phyloP scores from a whole-genome alignment of 2,329 filamentous ascomycete species.

The Monilinia fructigena region DNA sequence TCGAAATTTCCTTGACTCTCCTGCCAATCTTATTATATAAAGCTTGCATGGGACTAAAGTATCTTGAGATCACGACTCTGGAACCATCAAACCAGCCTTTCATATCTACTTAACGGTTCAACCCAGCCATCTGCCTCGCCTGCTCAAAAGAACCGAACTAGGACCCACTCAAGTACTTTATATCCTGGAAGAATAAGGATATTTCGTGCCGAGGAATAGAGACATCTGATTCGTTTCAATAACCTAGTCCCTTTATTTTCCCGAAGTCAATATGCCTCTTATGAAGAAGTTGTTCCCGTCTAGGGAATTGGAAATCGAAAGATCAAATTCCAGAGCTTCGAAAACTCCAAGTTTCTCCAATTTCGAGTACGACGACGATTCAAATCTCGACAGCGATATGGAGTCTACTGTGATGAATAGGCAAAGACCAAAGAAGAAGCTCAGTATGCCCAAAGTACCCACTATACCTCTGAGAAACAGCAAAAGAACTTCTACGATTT shows the following conservation, averaged over 20 bases:
- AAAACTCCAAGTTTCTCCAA: conserved; percentile 29
- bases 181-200: conserved; percentile 21
- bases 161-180: conserved; percentile 20
- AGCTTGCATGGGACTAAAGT: conserved; percentile 19
- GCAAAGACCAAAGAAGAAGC: conserved; percentile 30
- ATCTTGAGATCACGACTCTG: conserved; percentile 3
- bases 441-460: conserved; percentile 31
- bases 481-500: conserved; percentile 33
- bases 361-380: conserved; percentile 33
- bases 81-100: conserved; percentile 12
- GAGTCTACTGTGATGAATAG: conserved; percentile 35
- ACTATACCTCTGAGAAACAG: conserved; percentile 34
- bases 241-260: conserved; percentile 18
- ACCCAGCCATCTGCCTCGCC: conserved; percentile 8
- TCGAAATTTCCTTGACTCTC: conserved; percentile 22
- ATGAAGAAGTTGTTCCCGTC: conserved; percentile 32
- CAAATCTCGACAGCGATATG: conserved; percentile 36
- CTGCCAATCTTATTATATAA: conserved; percentile 24
- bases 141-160: conserved; percentile 5
- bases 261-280: conserved; percentile 31
- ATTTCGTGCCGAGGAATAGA: conserved; percentile 17
- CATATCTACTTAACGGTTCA: conserved; percentile 11
- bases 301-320: conserved; percentile 26
- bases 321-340: conserved; percentile 17
- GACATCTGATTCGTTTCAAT: conserved; percentile 15